These are phyloP conservation scores for Penicillium simplicissimum DNA, from an alignment of 495 filamentous ascomycete genomes.

Conservation along the genomic window DNA sequence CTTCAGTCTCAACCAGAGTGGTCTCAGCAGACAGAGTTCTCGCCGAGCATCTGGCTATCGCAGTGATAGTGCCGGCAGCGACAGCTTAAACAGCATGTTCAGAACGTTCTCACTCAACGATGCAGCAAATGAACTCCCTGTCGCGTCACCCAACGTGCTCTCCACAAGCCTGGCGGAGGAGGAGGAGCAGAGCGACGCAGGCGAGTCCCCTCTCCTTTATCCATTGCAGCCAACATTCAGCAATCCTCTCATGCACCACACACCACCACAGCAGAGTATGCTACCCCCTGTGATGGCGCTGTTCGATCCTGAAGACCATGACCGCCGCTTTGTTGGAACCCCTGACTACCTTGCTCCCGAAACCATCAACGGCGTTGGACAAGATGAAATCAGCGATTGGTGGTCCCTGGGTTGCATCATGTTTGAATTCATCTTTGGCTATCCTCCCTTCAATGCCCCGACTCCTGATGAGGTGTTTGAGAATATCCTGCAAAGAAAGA, in stretches of 20 bases:
- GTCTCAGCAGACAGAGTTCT: conserved; percentile 67
- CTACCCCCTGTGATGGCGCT: conserved; percentile 92
- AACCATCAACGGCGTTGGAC: conserved; percentile 90
- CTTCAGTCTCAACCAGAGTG: conserved; percentile 76
- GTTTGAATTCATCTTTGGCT: conserved; percentile 92
- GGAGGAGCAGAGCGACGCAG: conserved; percentile 65
- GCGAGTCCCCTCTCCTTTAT: conserved; percentile 69
- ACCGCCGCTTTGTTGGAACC: conserved; percentile 91
- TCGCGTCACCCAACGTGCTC: conserved; percentile 39
- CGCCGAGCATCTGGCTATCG: conserved; percentile 82
- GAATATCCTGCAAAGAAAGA: conserved; percentile 85
- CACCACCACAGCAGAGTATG: conserved; percentile 77
- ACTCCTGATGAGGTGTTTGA: conserved; percentile 95
- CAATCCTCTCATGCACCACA: conserved; percentile 50
- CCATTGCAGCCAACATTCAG: conserved; percentile 62
- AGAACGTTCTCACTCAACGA: conserved; percentile 81
- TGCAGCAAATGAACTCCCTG: conserved; percentile 28
- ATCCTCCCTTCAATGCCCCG: conserved; percentile 89
- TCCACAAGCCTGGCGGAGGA: conserved; percentile 61
- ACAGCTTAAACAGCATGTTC: conserved; percentile 81
- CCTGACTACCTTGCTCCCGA: conserved; percentile 97
- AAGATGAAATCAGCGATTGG: conserved; percentile 99
- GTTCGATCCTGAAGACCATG: conserved; percentile 92
- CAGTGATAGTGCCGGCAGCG: conserved; percentile 89
- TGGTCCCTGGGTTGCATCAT: conserved; percentile 98